These are phyloP conservation scores for Allium cepa DNA, from an alignment of 106 monocot species.

Conservation along the genomic window DNA sequence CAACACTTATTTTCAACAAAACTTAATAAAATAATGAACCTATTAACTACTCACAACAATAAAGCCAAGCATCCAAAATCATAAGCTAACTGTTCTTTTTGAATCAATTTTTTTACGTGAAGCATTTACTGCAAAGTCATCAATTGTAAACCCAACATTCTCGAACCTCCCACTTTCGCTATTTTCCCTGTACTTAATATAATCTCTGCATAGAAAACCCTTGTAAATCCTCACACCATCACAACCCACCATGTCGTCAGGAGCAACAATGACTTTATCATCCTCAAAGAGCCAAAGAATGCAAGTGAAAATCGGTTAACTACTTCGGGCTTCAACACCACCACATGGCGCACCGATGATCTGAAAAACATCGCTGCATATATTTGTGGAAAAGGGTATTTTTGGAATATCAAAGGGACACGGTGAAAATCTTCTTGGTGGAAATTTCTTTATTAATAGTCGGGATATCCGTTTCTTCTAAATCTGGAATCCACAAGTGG, in stretches of 20 bases:
- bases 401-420: too few species aligned
- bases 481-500: too few species aligned
- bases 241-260: conserved; percentile 21
- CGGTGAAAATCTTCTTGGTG: too few species aligned
- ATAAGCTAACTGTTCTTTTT: background rate
- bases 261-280: conserved; percentile 33
- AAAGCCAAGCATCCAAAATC: background rate
- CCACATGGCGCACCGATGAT: conserved; percentile 31
- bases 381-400: too few species aligned
- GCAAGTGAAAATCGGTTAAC: conserved; percentile 21
- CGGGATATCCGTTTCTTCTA: too few species aligned
- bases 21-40: too few species aligned
- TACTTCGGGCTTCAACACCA: conserved; percentile 11
- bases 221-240: conserved; percentile 24
- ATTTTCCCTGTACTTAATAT: conserved; percentile 39
- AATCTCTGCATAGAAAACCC: conserved; percentile 34
- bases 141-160: conserved; percentile 29
- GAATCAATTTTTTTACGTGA: conserved; percentile 1
- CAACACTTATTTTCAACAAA: too few species aligned
- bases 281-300: conserved; percentile 54
- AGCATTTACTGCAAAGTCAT: conserved; percentile 22
- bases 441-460: too few species aligned
- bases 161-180: conserved; percentile 34
- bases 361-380: background rate
- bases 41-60: too few species aligned